Evolutionary conservation across 2,329 filamentous ascomycete genomes (phyloP), one percentile per base, ranked within the genome.

Genomic region (Ascochyta clinopodiicola): DNA sequence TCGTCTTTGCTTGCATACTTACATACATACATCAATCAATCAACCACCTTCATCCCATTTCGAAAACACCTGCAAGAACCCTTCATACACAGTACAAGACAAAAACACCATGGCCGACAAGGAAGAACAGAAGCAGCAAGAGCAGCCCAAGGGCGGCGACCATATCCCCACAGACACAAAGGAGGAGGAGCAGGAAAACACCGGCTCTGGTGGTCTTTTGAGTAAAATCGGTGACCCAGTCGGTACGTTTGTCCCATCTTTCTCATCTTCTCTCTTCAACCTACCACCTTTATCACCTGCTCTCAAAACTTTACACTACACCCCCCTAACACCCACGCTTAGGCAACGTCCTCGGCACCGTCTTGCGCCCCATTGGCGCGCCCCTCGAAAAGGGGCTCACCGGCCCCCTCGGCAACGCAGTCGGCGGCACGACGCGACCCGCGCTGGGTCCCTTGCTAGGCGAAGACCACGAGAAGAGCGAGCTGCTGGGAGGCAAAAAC

Each of bases 401-500:
- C 3, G 69, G 68, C 22, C 75, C 75, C 1, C 65, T 78, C 5
- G 71, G 71, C 58, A 65, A 67, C 43, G 71, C 68, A 4, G 38
- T 78, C 2, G 76, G 76, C 57, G 73, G 73, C 51, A 58, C 67
- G 21, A 77, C 75, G 7, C 70, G 71, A 7, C 67, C 70, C 3
- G 73, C 69, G 1, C 63, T 77, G 7, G 74, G 70, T 2, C 75
- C 75, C 0, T 37, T 76, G 13, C 31, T 72, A 29, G 75, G 75
- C 42, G 59, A 65, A 17, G 62, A 76, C 24, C 62, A 74, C 5
- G 75, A 78, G 63, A 63, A 63, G 22, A 66, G 61, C 13, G 75
- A 77, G 59, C 31, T 75, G 19, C 29, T 78, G 17, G 75, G 75
- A 37, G 75, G 75, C 1, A 64, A 75, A 36, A 78, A 78, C 61